Conservation (phyloP, 2,329 filamentous ascomycete species). For the Parascedosporium putredinis region DNA sequence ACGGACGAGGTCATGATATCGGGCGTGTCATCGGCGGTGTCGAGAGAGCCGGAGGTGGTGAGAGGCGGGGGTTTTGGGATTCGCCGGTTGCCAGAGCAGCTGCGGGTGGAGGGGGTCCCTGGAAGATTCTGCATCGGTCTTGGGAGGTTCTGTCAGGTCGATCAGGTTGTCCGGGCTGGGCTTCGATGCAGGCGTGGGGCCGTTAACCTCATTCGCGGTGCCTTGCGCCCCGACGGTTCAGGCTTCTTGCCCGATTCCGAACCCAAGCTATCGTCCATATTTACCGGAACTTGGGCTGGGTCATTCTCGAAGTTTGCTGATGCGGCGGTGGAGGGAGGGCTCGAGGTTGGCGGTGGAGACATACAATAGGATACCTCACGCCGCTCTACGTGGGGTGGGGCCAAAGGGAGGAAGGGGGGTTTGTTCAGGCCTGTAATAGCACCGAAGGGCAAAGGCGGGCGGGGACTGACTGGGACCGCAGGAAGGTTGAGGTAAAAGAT, state of each 20-base stretch:
- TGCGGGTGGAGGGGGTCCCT: not conserved
- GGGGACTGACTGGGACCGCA: not conserved
- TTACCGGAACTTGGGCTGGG: not conserved
- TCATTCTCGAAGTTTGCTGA: constrained; percentile 1
- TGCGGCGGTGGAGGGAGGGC: not conserved
- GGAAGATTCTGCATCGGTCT: not conserved
- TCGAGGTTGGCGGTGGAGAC: constrained; percentile 4
- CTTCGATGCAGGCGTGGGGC: not conserved
- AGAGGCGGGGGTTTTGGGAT: no score
- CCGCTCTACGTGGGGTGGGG: no score
- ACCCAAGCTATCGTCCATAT: constrained; percentile 7
- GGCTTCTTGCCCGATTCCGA: not conserved
- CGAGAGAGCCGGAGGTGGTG: no score
- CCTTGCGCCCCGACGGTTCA: not conserved
- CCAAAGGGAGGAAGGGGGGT: no score
- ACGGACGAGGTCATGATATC: constrained; percentile 25
- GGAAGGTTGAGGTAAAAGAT: not conserved
- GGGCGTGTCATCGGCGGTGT: constrained; percentile 3
- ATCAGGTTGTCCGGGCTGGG: constrained; percentile 2
- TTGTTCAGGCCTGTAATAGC: no score
- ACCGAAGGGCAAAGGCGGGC: no score
- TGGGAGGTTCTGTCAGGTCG: not conserved
- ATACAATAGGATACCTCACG: no score
- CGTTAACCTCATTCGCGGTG: not conserved
- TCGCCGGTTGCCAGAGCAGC: not conserved